A percentile compares a stretch with the other conserved stretches of the same genome.
Evolutionary conservation across 208 protist genomes (phyloP).

Genomic region (Herpetomonas samuelpessoai): DNA sequence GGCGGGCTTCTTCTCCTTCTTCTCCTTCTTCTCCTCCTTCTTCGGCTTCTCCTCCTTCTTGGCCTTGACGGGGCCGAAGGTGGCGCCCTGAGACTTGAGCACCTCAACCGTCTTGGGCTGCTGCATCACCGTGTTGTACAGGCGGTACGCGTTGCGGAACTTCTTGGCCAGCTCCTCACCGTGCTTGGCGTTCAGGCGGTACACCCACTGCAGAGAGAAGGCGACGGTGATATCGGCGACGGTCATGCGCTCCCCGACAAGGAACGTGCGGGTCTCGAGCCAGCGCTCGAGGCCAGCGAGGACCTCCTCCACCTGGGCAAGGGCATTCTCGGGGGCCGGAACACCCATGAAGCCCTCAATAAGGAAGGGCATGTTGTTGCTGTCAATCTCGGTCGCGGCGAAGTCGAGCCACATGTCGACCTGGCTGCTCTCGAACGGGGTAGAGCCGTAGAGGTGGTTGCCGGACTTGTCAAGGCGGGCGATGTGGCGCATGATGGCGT

Average conservation of each 20-base stretch:
- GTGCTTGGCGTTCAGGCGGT: slow-evolving; percentile 35
- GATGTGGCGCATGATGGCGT: slow-evolving; percentile 82
- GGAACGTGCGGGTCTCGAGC: slow-evolving; percentile 81
- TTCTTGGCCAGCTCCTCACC: slow-evolving; percentile 56
- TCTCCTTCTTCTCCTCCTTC: slow-evolving; percentile 35
- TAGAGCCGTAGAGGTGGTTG: slow-evolving; percentile 68
- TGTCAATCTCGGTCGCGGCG: slow-evolving; percentile 55
- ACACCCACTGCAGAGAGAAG: slow-evolving; percentile 56
- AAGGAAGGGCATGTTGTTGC: slow-evolving; percentile 29
- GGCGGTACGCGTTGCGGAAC: slow-evolving; percentile 54
- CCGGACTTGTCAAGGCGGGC: slow-evolving; percentile 57
- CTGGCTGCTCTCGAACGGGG: slow-evolving; percentile 65
- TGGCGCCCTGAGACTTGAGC: slow-evolving; percentile 43
- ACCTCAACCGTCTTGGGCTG: slow-evolving; percentile 67
- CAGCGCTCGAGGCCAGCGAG: slow-evolving; percentile 59
- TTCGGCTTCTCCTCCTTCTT: slow-evolving; percentile 28
- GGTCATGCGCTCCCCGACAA: slow-evolving; percentile 82
- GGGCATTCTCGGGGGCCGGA: slow-evolving; percentile 23
- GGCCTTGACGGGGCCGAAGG: slow-evolving; percentile 33
- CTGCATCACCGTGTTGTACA: slow-evolving; percentile 81
- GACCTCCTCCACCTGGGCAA: slow-evolving; percentile 34
- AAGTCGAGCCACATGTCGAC: slow-evolving; percentile 92
- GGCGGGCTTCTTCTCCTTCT: slow-evolving; percentile 72
- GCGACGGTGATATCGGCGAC: slow-evolving; percentile 74
- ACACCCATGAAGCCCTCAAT: slow-evolving; percentile 18